phyloP scores from a whole-genome alignment of 257 asterid genomes.

The Scutellaria minor region DNA sequence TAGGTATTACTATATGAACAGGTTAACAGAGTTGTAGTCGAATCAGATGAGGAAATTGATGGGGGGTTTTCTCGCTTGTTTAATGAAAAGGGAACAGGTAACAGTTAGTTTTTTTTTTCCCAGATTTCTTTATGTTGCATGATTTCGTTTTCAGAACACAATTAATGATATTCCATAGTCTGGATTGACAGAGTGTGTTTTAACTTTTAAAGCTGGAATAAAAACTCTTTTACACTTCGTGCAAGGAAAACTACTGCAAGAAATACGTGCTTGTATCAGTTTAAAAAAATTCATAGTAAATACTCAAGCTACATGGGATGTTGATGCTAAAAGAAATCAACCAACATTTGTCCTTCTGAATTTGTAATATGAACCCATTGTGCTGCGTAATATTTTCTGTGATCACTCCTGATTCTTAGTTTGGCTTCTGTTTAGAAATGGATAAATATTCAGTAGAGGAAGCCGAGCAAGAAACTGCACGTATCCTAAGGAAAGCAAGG shows the following conservation, averaged over 20 bases:
- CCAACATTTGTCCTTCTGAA: constrained; percentile 1
- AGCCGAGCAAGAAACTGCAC: constrained; percentile 62
- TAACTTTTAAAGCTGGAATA: constrained; percentile 15
- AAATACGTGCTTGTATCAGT: constrained; percentile 21
- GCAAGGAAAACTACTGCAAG: constrained; percentile 9
- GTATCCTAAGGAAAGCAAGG: constrained; percentile 85
- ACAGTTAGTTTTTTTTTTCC: constrained; percentile 24
- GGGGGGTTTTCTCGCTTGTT: constrained; percentile 70
- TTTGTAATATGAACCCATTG: constrained; percentile 16
- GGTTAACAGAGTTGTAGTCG: constrained; percentile 46
- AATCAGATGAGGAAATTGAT: constrained; percentile 80
- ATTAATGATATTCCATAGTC: constrained; percentile 2
- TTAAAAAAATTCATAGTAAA: constrained; percentile 14
- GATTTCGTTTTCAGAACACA: constrained; percentile 19
- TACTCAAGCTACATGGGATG: constrained; percentile 5
- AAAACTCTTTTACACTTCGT: not conserved
- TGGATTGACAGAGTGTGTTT: not conserved
- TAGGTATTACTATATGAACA: constrained; percentile 43
- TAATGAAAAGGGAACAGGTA: constrained; percentile 66
- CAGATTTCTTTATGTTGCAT: constrained; percentile 5
- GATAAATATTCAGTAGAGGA: constrained; percentile 52
- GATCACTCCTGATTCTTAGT: constrained; percentile 21
- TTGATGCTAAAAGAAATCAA: constrained; percentile 10
- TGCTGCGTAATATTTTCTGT: constrained; percentile 7
- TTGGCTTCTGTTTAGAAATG: constrained; percentile 36